A percentile compares a stretch with the other conserved stretches of the same genome.
Conservation (phyloP, 352 stramenopile species). For the Peronospora belbahrii region DNA sequence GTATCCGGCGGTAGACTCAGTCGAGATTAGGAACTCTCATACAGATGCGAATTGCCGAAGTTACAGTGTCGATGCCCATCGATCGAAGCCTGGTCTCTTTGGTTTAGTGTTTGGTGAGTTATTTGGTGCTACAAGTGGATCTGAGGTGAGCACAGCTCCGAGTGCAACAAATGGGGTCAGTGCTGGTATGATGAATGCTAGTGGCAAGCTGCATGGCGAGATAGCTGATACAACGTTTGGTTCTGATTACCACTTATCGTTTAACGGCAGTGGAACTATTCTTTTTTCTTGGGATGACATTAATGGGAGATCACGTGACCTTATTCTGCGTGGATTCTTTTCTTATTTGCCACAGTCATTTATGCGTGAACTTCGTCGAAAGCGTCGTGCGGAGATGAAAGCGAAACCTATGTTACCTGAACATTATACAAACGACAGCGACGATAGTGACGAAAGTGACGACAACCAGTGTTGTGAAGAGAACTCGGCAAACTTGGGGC, state of each 20-base stretch:
- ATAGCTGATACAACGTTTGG: slow-evolving; percentile 34
- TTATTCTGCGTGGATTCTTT: slow-evolving; percentile 63
- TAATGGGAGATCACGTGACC: slow-evolving; percentile 43
- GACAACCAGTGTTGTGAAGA: slow-evolving; percentile 22
- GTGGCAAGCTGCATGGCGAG: slow-evolving; percentile 38
- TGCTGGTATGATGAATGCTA: not conserved
- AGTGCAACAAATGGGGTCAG: not conserved
- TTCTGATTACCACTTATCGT: slow-evolving; percentile 32
- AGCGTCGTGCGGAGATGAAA: slow-evolving; percentile 20
- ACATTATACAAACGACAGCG: slow-evolving; percentile 15
- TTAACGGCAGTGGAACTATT: slow-evolving; percentile 3
- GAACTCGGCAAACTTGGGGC: slow-evolving; percentile 28
- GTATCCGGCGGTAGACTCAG: slow-evolving; percentile 3
- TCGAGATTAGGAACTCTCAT: not conserved
- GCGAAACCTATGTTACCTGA: slow-evolving; percentile 14
- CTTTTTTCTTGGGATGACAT: slow-evolving; percentile 72
- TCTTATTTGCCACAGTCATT: slow-evolving; percentile 40
- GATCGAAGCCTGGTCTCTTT: slow-evolving; percentile 43
- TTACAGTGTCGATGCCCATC: slow-evolving; percentile 45
- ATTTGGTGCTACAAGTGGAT: slow-evolving; percentile 34
- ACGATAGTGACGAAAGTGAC: slow-evolving; percentile 19
- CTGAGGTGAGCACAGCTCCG: not conserved
- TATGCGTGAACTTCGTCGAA: slow-evolving; percentile 34
- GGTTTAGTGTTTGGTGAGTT: slow-evolving; percentile 60
- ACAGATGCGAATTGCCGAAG: slow-evolving; percentile 22